Percentiles rank a stretch among this genome's conserved stretches.
Evolutionary conservation across 495 filamentous ascomycete genomes (phyloP).

Genomic region (Aspergillus biplanus): DNA sequence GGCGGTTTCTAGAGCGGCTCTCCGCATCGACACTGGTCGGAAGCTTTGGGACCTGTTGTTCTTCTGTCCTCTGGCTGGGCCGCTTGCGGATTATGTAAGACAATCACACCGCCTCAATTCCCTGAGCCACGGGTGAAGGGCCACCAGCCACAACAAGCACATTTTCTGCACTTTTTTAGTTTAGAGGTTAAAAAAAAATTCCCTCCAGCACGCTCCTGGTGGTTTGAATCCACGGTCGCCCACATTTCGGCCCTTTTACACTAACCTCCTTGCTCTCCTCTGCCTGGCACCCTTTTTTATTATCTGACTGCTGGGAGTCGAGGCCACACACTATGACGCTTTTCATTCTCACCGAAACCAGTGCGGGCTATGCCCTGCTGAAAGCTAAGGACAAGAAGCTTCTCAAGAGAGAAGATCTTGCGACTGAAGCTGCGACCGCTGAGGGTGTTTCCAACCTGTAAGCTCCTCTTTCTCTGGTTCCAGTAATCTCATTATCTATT

Average conservation of each 20-base stretch:
- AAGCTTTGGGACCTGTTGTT: slow-evolving; percentile 14
- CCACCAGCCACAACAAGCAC: slow-evolving; percentile 27
- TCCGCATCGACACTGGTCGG: slow-evolving; percentile 19
- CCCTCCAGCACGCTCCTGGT: slow-evolving; percentile 30
- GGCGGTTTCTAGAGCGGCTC: slow-evolving; percentile 23
- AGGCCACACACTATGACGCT: slow-evolving; percentile 64
- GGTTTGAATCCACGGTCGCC: slow-evolving; percentile 31
- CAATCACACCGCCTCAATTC: slow-evolving; percentile 24
- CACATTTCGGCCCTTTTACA: slow-evolving; percentile 22
- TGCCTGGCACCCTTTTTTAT: slow-evolving; percentile 24
- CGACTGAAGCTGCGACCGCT: slow-evolving; percentile 71
- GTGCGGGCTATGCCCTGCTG: slow-evolving; percentile 95
- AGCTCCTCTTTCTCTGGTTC: slow-evolving; percentile 35
- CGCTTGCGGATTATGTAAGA: slow-evolving; percentile 24
- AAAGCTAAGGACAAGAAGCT: slow-evolving; percentile 99
- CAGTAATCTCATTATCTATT: background rate
- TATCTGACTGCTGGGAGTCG: slow-evolving; percentile 35
- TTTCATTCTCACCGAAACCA: slow-evolving; percentile 88
- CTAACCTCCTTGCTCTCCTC: slow-evolving; percentile 24
- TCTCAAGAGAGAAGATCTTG: slow-evolving; percentile 79
- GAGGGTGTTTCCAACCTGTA: slow-evolving; percentile 88
- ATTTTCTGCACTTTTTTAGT: slow-evolving; percentile 31
- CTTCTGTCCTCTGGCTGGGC: slow-evolving; percentile 5
- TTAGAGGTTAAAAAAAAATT: slow-evolving; percentile 31
- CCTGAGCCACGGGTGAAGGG: slow-evolving; percentile 16